Evolutionary conservation across 1,139 yeast genomes (phyloP).

Genomic region (Zygosaccharomyces pseudobailii): DNA sequence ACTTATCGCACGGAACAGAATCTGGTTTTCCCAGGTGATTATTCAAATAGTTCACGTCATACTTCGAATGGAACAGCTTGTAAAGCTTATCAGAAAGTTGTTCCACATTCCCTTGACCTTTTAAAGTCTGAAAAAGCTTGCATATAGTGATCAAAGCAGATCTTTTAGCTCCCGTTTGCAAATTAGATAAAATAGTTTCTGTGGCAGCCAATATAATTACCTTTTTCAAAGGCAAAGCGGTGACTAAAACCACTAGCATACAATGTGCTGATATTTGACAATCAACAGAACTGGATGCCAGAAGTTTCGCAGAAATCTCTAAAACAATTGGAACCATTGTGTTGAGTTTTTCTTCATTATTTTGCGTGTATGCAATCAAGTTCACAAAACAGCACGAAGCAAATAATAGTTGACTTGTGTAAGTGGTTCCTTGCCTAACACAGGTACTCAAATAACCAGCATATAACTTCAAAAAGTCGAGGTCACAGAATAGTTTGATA

Average conservation of each 20-base stretch:
- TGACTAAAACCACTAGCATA: constrained; percentile 67
- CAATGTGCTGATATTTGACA: constrained; percentile 82
- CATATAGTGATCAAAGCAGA: constrained; percentile 40
- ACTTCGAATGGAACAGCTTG: constrained; percentile 29
- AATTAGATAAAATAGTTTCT: constrained; percentile 53
- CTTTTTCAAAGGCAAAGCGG: constrained; percentile 63
- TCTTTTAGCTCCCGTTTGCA: constrained; percentile 38
- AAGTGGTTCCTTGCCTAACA: constrained; percentile 52
- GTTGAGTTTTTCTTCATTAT: constrained; percentile 38
- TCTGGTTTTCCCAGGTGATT: constrained; percentile 26
- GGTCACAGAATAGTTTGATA: constrained; percentile 68
- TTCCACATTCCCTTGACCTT: constrained; percentile 38
- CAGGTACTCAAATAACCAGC: constrained; percentile 54
- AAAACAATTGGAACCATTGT: constrained; percentile 50
- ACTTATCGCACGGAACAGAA: constrained; percentile 31
- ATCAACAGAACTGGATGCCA: constrained; percentile 51
- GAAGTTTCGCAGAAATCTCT: constrained; percentile 51
- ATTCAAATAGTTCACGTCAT: constrained; percentile 22
- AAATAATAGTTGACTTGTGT: constrained; percentile 70
- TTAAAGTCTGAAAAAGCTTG: constrained; percentile 39
- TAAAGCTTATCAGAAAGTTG: constrained; percentile 38
- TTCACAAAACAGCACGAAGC: constrained; percentile 73
- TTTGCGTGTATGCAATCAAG: constrained; percentile 46
- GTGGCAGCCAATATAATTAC: constrained; percentile 66
- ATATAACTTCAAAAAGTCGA: constrained; percentile 62